These are phyloP conservation scores for Lathyrus oleraceus DNA, from an alignment of 306 rosid genomes.

Conservation along the genomic window DNA sequence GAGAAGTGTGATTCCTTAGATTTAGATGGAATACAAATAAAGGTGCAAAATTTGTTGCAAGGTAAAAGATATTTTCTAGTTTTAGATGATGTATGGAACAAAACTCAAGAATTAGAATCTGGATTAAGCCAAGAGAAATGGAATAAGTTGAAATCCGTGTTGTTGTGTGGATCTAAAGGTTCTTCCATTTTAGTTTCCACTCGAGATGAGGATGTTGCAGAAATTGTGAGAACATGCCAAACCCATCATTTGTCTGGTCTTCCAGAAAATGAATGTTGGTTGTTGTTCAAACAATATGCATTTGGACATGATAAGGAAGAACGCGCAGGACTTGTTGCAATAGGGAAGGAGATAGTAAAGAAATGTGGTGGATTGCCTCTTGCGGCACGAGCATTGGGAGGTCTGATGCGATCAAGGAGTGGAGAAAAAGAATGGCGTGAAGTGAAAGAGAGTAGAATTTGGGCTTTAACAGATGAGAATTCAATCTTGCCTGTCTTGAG, in stretches of 20 bases:
- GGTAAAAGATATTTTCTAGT: not conserved
- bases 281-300: slow-evolving; percentile 11
- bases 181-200: not conserved
- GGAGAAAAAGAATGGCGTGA: not conserved
- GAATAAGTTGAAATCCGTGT: not conserved
- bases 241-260: not conserved
- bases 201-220: slow-evolving; percentile 1
- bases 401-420: not conserved
- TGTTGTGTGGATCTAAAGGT: not conserved
- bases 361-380: not conserved
- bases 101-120: not conserved
- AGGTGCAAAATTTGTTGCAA: not conserved
- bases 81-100: not conserved
- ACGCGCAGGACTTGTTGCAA: not conserved
- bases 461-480: not conserved
- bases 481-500: not conserved
- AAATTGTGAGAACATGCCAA: not conserved
- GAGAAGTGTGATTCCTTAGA: not conserved
- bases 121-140: not conserved
- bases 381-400: slow-evolving; percentile 20
- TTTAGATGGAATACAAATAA: not conserved
- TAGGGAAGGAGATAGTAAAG: slow-evolving; percentile 4
- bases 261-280: not conserved
- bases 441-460: not conserved
- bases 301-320: not conserved